Conservation (phyloP, 768 basidiomycete genomes). For the Serendipita indica region DNA sequence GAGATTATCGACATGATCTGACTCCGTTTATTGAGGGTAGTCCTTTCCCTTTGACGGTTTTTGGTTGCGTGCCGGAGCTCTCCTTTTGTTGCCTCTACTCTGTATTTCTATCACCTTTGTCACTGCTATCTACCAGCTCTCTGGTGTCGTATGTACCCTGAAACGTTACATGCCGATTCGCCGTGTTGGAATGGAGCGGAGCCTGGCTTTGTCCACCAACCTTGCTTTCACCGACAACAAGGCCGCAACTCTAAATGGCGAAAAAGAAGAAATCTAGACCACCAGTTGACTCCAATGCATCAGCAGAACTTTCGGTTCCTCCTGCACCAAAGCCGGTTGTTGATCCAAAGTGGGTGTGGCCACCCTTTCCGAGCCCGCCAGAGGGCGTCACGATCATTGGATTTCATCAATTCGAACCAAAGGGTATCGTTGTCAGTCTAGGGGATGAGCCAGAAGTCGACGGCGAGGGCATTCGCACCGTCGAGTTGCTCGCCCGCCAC, state of each 20-base stretch:
- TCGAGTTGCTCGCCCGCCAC: slow-evolving; percentile 40
- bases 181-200: too few relatives aligned
- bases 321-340: not conserved
- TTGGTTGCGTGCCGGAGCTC: too few relatives aligned
- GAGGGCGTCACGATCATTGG: slow-evolving; percentile 35
- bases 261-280: not conserved
- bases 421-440: slow-evolving; percentile 39
- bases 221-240: not conserved
- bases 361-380: slow-evolving; percentile 34
- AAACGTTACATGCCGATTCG: too few relatives aligned
- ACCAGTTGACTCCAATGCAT: not conserved
- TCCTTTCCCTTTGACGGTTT: not conserved
- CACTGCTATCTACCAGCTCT: not conserved
- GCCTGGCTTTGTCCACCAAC: too few relatives aligned
- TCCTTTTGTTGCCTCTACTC: too few relatives aligned
- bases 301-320: not conserved
- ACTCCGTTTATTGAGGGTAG: not conserved
- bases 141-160: not conserved
- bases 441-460: slow-evolving; percentile 42
- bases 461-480: slow-evolving; percentile 49
- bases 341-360: slow-evolving; percentile 16
- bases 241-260: not conserved
- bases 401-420: slow-evolving; percentile 41
- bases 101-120: too few relatives aligned
- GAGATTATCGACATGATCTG: not conserved